These are phyloP conservation scores for Clausena lansium DNA, from an alignment of 345 rosid species.

Conservation along the genomic window DNA sequence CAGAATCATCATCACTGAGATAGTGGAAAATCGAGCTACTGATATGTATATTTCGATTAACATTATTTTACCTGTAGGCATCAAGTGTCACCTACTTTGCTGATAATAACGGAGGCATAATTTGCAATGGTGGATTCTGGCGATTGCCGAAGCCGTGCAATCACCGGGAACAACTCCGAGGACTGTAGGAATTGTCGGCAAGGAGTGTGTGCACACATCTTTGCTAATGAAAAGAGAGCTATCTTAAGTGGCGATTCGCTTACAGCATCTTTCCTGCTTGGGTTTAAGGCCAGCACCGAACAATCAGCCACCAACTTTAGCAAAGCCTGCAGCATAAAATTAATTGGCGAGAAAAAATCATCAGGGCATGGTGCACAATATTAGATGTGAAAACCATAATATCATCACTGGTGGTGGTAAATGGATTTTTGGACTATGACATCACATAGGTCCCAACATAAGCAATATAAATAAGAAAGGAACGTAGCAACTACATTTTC, in stretches of 20 bases:
- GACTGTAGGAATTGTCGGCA: conserved; percentile 73
- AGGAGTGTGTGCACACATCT: conserved; percentile 79
- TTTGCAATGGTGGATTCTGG: conserved; percentile 82
- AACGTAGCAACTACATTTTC: background rate
- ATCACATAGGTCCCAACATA: background rate
- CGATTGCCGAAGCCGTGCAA: conserved; percentile 77
- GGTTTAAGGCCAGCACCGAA: conserved; percentile 65
- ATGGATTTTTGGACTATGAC: background rate
- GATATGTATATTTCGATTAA: background rate
- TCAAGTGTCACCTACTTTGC: conserved; percentile 46
- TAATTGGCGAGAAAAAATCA: background rate
- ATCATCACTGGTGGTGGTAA: background rate
- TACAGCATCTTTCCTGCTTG: conserved; percentile 62
- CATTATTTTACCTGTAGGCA: background rate
- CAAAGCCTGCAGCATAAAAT: conserved; percentile 53
- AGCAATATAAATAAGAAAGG: background rate
- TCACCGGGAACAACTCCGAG: conserved; percentile 72
- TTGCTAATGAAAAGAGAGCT: conserved; percentile 87
- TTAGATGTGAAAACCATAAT: background rate
- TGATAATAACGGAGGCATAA: conserved; percentile 69
- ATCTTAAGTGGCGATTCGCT: conserved; percentile 88
- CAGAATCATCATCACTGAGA: background rate
- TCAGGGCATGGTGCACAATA: background rate
- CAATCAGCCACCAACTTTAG: conserved; percentile 73
- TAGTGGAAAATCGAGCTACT: background rate